Base-by-base conservation (phyloP, 2,329 filamentous ascomycete species). In the Aureobasidium melanogenum region DNA sequence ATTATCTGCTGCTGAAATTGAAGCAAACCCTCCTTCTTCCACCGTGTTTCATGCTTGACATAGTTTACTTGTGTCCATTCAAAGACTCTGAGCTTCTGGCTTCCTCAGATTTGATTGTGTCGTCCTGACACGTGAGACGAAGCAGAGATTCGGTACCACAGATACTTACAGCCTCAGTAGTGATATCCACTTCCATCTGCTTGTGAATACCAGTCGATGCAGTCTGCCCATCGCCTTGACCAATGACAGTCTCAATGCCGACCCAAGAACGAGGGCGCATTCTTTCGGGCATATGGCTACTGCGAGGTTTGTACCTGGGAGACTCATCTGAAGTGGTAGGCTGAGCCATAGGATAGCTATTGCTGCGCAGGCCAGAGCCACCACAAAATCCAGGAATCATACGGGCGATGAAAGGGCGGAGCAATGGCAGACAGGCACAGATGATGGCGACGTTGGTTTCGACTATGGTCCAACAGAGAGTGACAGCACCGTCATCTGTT, bases 371-470 rank as follows among this genome's bases (percentile, higher is more conserved):
- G 2, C 24, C 38, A 26, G 46, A 51, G 12, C 38, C 9, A 12
- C 48, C 48, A 26, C 48, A 47, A 41, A 61, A 61, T 17, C 39
- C 59, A 28, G 59, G 59, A 9, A 61, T 47, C 46, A 61, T 39
- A 28, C 59, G 59, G 19, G 59, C 47, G 30, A 61, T 61, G 24
- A 61, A 52, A 2, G 59, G 59, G 7, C 62, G 57, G 19, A 66
- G 55, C 44, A 69, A 63, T 39, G 68, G 69, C 15, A 71, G 65
- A 58, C 67, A 70, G 22, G 66, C 67, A 52, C 64, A 68, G 38
- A 71, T 67, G 12, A 70, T 69, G 38, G 65, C 66, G 14, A 67
- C 57, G 55, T 69, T 69, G 12, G 67, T 66, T 56, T 71, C 69
- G 44, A 70, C 58, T 10, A 67, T 58, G 15, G 67, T 68, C 67